Percentiles rank a stretch among this genome's conserved stretches.
Evolutionary conservation across 2,329 filamentous ascomycete genomes (phyloP).

Genomic region (Apiospora pterosperma): DNA sequence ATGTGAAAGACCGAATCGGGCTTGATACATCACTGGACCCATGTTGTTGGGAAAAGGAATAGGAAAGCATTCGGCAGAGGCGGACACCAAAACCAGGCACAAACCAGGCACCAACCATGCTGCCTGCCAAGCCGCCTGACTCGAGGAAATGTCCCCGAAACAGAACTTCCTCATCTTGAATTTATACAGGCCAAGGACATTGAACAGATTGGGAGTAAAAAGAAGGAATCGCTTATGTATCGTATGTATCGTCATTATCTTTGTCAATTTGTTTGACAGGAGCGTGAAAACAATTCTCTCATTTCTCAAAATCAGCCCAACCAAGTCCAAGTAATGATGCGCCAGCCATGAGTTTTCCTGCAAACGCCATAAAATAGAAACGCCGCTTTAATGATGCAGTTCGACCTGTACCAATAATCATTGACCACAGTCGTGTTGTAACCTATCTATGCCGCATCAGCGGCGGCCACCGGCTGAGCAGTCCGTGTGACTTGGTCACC

Average conservation of each 20-base stretch:
- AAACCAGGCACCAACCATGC: neutral
- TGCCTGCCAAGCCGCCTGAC: neutral
- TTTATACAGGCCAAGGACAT: neutral
- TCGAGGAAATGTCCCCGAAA: neutral
- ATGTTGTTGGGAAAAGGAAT: slow-evolving; percentile 1
- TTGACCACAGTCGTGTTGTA: neutral
- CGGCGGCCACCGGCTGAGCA: slow-evolving; percentile 65
- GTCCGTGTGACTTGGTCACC: slow-evolving; percentile 74
- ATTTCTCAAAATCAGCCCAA: neutral
- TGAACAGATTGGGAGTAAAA: neutral
- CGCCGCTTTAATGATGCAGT: neutral
- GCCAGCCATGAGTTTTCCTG: neutral
- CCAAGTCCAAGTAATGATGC: neutral
- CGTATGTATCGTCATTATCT: neutral
- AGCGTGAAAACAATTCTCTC: neutral
- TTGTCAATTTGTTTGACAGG: neutral
- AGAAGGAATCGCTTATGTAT: neutral
- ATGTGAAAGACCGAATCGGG: slow-evolving; percentile 1
- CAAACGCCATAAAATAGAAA: neutral
- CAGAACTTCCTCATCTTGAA: neutral
- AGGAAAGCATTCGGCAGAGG: neutral
- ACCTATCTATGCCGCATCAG: slow-evolving; percentile 59
- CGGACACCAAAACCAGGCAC: neutral
- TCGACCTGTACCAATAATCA: neutral
- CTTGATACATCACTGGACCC: neutral